These are phyloP conservation scores for Novakomyces olei DNA, from an alignment of 805 yeast genomes.

Conservation along the genomic window DNA sequence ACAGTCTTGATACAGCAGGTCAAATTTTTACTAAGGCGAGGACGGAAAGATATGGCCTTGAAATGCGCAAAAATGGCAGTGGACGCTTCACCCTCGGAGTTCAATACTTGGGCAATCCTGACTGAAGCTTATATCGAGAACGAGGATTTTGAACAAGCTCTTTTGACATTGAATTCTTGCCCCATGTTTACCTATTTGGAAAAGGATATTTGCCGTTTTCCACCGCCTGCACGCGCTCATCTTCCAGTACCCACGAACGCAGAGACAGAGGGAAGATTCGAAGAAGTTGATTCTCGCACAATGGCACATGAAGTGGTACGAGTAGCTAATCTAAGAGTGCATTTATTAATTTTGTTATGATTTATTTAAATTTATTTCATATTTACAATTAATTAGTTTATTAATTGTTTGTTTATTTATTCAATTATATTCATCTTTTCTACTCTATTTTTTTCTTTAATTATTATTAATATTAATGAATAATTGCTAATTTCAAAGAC, in stretches of 20 bases:
- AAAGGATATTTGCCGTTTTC: slow-evolving; percentile 25
- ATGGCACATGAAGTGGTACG: slow-evolving; percentile 9
- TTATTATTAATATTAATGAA: too few species aligned
- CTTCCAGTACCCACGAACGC: slow-evolving; percentile 25
- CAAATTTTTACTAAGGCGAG: slow-evolving; percentile 34
- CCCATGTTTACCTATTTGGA: slow-evolving; percentile 38
- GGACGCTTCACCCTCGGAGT: slow-evolving; percentile 52
- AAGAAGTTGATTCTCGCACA: slow-evolving; percentile 15
- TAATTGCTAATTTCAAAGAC: too few species aligned
- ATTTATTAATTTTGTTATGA: too few species aligned
- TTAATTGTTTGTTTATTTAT: too few species aligned
- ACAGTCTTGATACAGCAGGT: slow-evolving; percentile 40
- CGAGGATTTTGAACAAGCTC: slow-evolving; percentile 33
- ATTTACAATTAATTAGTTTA: too few species aligned
- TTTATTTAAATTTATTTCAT: too few species aligned
- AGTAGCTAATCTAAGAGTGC: too few species aligned
- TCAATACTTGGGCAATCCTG: slow-evolving; percentile 45
- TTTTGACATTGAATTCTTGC: slow-evolving; percentile 47
- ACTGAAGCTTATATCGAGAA: slow-evolving; percentile 36
- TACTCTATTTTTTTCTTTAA: too few species aligned
- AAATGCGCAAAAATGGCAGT: slow-evolving; percentile 38
- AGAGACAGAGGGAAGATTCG: slow-evolving; percentile 9
- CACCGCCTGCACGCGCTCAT: slow-evolving; percentile 22
- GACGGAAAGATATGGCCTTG: slow-evolving; percentile 33
- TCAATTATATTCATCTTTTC: too few species aligned